Base-by-base conservation (phyloP, 495 filamentous ascomycete species). In the Poronia punctata region DNA sequence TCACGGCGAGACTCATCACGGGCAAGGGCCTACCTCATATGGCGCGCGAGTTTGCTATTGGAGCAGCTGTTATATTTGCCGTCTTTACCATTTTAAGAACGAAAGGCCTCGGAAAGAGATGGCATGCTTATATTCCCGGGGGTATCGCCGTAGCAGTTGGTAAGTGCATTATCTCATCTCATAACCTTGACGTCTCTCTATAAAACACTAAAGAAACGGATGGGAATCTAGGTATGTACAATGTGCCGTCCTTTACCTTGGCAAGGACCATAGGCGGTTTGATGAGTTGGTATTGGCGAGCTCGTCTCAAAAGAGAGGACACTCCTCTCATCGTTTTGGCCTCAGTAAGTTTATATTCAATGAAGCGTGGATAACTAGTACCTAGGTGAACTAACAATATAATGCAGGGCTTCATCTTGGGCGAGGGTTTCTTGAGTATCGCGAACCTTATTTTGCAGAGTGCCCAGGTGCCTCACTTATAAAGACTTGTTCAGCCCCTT, bases 91-190 rank as follows among this genome's bases (percentile, higher is more conserved):
- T 74, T 7, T 30, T 87, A 15, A 80, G 85, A 35, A 83, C 84
- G 9, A 63, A 65, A 19, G 74, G 48, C 0, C 57, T 49, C 19
- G 58, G 67, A 46, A 71, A 60, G 46, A 54, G 43, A 20, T 78
- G 73, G 77, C 68, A 74, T 33, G 54, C 73, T 14, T 78, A 69
- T 52, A 72, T 98, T 17, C 92, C 92, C 0, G 88, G 92, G 2
- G 92, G 92, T 1, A 97, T 98, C 61, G 92, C 92, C 23, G 88
- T 96, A 24, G 89, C 89, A 26, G 86, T 95, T 54, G 81, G 78
- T 78, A 56, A 56, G 74, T 64, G 36, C 19, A 24, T 31, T 8
- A 12, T 27, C 37, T 31, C 42, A 15, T 39, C 30, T 14, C 7
- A 16, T 27, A 18, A 31, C 9, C 10, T 7, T 20, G n/a, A 6